Evolutionary conservation across 83 land plant species (phyloP).

Genomic region (Thuja plicata): DNA sequence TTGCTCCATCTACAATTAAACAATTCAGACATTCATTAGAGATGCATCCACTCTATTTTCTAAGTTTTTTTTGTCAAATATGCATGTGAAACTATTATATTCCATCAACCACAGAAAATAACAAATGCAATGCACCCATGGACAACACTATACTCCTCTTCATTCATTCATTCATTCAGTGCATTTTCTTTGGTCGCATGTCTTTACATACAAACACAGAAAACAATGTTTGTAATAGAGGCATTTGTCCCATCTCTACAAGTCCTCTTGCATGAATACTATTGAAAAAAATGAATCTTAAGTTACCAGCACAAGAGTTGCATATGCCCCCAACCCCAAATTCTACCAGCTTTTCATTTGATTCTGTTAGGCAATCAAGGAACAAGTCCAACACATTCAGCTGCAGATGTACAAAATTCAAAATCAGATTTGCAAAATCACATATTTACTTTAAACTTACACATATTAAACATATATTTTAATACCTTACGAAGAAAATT

Average conservation of each 20-base stretch:
- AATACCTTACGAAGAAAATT: slow-evolving; percentile 81
- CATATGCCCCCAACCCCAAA: slow-evolving; percentile 90
- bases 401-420: slow-evolving; percentile 38
- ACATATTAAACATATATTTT: background rate
- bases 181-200: background rate
- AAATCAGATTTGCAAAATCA: slow-evolving; percentile 6
- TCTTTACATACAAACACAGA: background rate
- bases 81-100: background rate
- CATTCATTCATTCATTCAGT: no score
- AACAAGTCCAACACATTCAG: slow-evolving; percentile 95
- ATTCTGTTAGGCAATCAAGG: slow-evolving; percentile 93
- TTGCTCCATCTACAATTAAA: slow-evolving; percentile 63
- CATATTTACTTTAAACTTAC: background rate
- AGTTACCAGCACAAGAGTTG: slow-evolving; percentile 75
- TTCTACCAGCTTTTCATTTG: slow-evolving; percentile 88
- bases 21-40: background rate
- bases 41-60: no score
- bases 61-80: no score
- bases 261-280: background rate
- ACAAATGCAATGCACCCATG: no score
- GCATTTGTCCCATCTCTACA: background rate
- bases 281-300: background rate
- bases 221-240: background rate
- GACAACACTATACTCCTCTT: no score
- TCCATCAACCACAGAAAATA: no score